Evolutionary conservation across 345 rosid genomes (phyloP), one percentile per base, ranked within the genome.

Genomic region (Eutrema japonicum): DNA sequence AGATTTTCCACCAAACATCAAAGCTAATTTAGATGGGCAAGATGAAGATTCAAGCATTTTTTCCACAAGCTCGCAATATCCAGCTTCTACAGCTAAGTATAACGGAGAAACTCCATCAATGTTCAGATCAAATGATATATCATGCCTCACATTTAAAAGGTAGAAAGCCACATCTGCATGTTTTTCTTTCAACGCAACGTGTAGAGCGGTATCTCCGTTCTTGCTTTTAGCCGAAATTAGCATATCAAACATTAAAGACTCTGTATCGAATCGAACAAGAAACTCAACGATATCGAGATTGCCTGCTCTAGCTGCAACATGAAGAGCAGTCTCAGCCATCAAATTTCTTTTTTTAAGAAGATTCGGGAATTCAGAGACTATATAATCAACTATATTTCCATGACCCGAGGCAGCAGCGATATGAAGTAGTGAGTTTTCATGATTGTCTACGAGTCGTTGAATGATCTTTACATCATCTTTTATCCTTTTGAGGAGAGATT

Each of bases 271-370:
- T 8, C n/a, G 8, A 35, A 49, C 18, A 16, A 66, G 46, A 66
- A 10, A 10, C 47, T 33, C 43, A 52, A 66, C 48, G 13, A 38
- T 4, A 50, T 8, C 18, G 35, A 49, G 47, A 33, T 36, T 36
- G 2, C 71, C 47, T 48, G 71, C 10, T 66, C 12, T 66, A 8
- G 71, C 71, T 52, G 71, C 71, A 50, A 66, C 71, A 66, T 66
- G 71, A 10, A 66, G 18, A 50, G 58, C 33, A 1, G 59, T 50
- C 45, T 66, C 71, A 18, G 47, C 47, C 26, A 6, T 36, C 46
- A 29, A 32, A 3, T 66, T 66, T 18, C 0, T 6, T 12, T 9
- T 22, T 35, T 10, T 1, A 6, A 49, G 1, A 66, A 66, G 45
- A 38, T 7, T 14, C 0, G 8, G 12, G 16, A 50, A 36, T 2